Base-by-base conservation (phyloP, 2,329 filamentous ascomycete genomes). In the Zopfia rhizophila region DNA sequence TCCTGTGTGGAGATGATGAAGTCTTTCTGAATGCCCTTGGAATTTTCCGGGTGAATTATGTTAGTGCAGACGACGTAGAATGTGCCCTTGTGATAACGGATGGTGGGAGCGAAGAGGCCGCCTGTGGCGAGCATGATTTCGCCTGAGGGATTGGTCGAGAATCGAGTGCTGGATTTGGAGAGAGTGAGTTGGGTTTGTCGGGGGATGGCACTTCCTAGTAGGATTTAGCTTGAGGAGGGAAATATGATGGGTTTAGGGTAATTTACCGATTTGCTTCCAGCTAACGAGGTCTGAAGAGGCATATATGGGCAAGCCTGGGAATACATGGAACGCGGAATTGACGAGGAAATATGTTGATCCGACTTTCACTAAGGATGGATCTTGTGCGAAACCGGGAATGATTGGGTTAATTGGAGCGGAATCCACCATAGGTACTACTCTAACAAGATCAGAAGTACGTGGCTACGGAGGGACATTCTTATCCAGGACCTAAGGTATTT, bases 261-360 rank as follows among this genome's bases (percentile, higher is more conserved):
- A 24, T 18, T 40, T 40, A 50, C 53, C 49, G 7, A 56, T 56
- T 12, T 74, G 69, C 40, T 75, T 77, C 79, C 79, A 83, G 48
- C 77, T 72, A 10, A 72, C 45, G 3, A 83, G 58, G 53, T 82
- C 78, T 29, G 68, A 71, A 3, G 75, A 79, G 2, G 75, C 75
- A 50, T 81, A 76, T 21, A 82, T 70, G 0, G 78, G 78, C 3
- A 81, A 57, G 1, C 78, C 78, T 0, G 79, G 79, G 51, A 80
- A 81, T 0, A 73, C 63, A 33, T 78, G 72, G 49, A 82, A 82
- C 1, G 75, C 78, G 0, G 79, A 82, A 0, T 77, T 78, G 4
- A 72, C 73, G 47, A 77, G 78, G 56, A 76, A 79, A 55, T 78
- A 80, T 5, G 72, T 76, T n/a, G 72, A 59, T 11, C 63, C 58